These are phyloP conservation scores for Yamadazyma mexicana DNA, from an alignment of 1,139 yeast species.

Conservation along the genomic window DNA sequence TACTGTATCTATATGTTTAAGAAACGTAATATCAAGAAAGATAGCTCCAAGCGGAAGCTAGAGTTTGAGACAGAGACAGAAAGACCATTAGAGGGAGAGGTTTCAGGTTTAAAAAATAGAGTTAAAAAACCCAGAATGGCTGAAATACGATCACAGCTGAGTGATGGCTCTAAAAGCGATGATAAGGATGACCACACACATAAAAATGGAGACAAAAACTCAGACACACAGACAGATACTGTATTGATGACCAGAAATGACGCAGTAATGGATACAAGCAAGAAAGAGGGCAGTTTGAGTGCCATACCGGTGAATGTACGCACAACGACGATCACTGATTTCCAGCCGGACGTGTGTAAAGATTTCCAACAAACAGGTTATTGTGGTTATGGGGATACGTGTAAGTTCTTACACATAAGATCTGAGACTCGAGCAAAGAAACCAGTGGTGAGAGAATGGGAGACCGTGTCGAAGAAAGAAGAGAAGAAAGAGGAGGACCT, in stretches of 20 bases:
- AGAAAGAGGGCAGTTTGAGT: constrained; percentile 12
- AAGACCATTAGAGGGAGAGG: too few relatives aligned
- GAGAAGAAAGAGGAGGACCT: constrained; percentile 18
- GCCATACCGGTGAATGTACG: constrained; percentile 54
- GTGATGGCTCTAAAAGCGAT: not conserved
- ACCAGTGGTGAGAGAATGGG: constrained; percentile 77
- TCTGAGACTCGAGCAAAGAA: constrained; percentile 81
- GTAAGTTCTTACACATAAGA: constrained; percentile 88
- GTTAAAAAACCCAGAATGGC: not conserved
- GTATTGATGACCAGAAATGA: constrained; percentile 3
- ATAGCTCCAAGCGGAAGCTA: constrained; percentile 18
- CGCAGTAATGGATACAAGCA: constrained; percentile 10
- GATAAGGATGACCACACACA: not conserved
- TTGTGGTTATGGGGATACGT: constrained; percentile 98
- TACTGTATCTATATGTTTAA: constrained; percentile 31
- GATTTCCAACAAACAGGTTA: constrained; percentile 90
- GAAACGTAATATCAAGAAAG: constrained; percentile 28
- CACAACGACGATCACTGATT: constrained; percentile 80
- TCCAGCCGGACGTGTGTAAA: constrained; percentile 93
- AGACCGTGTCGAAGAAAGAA: constrained; percentile 25
- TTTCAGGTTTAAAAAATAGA: too few relatives aligned
- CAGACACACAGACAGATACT: not conserved
- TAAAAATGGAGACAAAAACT: not conserved
- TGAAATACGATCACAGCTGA: not conserved
- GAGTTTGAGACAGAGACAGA: constrained; percentile 4